Evolutionary conservation across 164 flowering plant genomes (phyloP).

Genomic region (Euptelea pleiosperma): DNA sequence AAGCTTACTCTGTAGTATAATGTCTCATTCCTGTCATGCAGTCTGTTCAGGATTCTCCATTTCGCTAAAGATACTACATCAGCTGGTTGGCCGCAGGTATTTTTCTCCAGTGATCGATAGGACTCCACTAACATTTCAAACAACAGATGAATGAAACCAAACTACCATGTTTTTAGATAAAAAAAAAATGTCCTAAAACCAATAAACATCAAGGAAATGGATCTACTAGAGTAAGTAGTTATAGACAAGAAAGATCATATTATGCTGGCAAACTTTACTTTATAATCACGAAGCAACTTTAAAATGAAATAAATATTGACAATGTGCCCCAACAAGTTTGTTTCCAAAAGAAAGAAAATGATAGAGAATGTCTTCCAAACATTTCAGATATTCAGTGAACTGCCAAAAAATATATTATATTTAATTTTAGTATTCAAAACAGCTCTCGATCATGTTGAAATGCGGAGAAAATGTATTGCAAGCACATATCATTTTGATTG

Average conservation of each 20-base stretch:
- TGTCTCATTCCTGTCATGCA: constrained; percentile 99
- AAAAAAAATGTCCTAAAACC: not conserved
- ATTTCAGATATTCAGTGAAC: not conserved
- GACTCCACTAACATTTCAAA: constrained; percentile 70
- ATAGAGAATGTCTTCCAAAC: not conserved
- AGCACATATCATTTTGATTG: too few species aligned
- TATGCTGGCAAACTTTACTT: not conserved
- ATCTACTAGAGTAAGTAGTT: not conserved
- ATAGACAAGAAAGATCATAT: not conserved
- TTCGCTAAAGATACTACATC: constrained; percentile 67
- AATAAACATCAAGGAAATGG: not conserved
- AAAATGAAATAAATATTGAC: not conserved
- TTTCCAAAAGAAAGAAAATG: not conserved
- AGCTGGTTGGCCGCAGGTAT: constrained; percentile 54
- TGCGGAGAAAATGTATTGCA: too few species aligned
- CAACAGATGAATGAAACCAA: constrained; percentile 13
- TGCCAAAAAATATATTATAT: too few species aligned
- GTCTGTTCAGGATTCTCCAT: constrained; percentile 94
- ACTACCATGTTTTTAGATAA: not conserved
- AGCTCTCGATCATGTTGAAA: too few species aligned
- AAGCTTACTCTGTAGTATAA: constrained; percentile 84
- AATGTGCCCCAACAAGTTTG: not conserved
- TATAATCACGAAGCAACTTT: not conserved
- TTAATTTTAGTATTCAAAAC: too few species aligned
- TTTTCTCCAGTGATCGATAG: constrained; percentile 80